Conservation (phyloP, 1,284 basidiomycete species). For the Coniferiporia weirii region DNA sequence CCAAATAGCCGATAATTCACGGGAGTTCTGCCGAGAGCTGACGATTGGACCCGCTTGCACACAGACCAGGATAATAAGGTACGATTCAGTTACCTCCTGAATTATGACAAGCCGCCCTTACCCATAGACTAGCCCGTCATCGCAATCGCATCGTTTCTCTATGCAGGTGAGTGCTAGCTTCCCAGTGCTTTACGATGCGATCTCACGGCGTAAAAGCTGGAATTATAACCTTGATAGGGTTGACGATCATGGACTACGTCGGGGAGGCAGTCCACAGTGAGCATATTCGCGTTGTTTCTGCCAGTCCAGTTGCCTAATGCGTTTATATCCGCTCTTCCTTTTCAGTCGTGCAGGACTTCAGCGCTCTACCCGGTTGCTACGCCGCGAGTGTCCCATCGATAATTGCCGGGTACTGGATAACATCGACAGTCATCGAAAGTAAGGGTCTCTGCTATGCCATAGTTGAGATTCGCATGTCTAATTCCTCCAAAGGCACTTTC, state of each 20-base stretch:
- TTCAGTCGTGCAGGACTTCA: not conserved
- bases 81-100: not conserved
- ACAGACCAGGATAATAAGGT: not conserved
- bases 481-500: not conserved
- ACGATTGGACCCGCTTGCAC: not conserved
- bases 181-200: not conserved
- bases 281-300: not conserved
- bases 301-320: not conserved
- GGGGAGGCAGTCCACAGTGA: not conserved
- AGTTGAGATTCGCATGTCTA: not conserved
- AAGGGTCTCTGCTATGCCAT: not conserved
- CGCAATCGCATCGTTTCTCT: not conserved
- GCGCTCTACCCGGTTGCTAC: conserved; percentile 8
- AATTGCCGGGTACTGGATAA: conserved; percentile 5
- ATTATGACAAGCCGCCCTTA: not conserved
- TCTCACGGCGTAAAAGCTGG: not conserved
- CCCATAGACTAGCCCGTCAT: not conserved
- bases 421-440: not conserved
- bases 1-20: not conserved
- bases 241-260: not conserved
- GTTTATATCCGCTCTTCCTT: not conserved
- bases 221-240: not conserved
- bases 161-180: not conserved
- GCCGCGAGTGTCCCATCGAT: conserved; percentile 2
- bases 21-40: not conserved